Evolutionary conservation across 1,139 yeast species (phyloP).

Genomic region (Geotrichum fermentans): DNA sequence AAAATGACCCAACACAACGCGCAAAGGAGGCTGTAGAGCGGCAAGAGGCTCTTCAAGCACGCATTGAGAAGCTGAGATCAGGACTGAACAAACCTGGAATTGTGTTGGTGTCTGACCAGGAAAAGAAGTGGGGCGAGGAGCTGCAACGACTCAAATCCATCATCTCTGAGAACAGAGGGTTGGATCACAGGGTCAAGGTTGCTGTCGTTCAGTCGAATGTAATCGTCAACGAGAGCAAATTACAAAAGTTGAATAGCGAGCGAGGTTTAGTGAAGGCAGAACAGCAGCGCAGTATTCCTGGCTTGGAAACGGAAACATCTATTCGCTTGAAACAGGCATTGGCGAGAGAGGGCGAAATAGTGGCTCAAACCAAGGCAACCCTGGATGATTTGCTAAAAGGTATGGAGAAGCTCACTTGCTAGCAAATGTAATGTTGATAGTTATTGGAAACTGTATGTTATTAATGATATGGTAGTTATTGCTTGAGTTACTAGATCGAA

Average conservation of each 20-base stretch:
- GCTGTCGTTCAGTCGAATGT: conserved; percentile 20
- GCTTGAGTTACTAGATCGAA: no score
- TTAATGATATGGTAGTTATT: no score
- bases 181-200: conserved; percentile 26
- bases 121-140: conserved; percentile 45
- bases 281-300: background rate
- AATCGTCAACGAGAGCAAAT: conserved; percentile 2
- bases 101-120: conserved; percentile 40
- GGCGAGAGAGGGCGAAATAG: conserved; percentile 1
- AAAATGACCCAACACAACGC: conserved; percentile 15
- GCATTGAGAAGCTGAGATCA: conserved; percentile 35
- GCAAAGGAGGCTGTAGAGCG: conserved; percentile 27
- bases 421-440: no score
- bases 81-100: conserved; percentile 31
- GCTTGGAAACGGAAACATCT: conserved; percentile 3
- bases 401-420: conserved; percentile 11
- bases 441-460: no score
- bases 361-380: conserved; percentile 3
- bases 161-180: conserved; percentile 24
- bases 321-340: conserved; percentile 5
- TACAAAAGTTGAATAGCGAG: background rate
- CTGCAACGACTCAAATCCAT: conserved; percentile 33
- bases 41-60: conserved; percentile 35
- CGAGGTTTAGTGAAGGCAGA: background rate
- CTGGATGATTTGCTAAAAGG: background rate